Evolutionary conservation across 2,329 filamentous ascomycete species (phyloP).

Genomic region (Cladosporium oxysporum): DNA sequence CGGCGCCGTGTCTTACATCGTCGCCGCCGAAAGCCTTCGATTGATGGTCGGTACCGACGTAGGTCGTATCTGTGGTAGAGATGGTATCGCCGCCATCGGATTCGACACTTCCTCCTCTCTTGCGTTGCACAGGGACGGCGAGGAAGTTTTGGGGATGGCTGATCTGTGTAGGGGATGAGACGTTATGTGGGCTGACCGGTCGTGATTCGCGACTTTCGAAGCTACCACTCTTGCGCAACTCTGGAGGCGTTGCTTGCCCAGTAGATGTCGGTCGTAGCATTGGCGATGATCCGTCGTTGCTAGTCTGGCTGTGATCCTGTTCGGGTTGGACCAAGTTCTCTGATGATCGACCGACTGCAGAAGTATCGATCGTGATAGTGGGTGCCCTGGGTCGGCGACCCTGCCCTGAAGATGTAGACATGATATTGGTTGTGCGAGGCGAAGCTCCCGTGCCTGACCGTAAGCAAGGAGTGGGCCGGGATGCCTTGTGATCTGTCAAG

Average conservation of each 20-base stretch:
- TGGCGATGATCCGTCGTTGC: conserved; percentile 30
- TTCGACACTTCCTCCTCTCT: conserved; percentile 67
- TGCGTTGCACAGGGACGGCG: conserved; percentile 63
- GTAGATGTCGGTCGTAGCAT: conserved; percentile 16
- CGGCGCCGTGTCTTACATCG: conserved; percentile 34
- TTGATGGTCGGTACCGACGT: conserved; percentile 50
- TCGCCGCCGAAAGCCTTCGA: conserved; percentile 37
- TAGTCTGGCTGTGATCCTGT: conserved; percentile 12
- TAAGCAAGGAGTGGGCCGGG: not conserved
- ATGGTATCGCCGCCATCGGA: conserved; percentile 57
- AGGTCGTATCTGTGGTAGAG: conserved; percentile 64
- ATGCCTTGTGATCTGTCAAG: conserved; percentile 12
- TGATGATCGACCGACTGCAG: conserved; percentile 42
- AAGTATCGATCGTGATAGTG: conserved; percentile 56
- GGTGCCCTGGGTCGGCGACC: conserved; percentile 43
- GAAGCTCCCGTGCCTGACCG: not conserved
- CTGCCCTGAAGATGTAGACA: conserved; percentile 6
- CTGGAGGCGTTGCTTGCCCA: conserved; percentile 30
- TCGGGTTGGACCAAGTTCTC: conserved; percentile 21
- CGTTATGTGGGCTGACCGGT: conserved; percentile 67
- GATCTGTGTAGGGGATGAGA: conserved; percentile 63
- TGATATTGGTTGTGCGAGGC: not conserved
- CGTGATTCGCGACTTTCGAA: conserved; percentile 66
- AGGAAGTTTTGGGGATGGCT: conserved; percentile 60
- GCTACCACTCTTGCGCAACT: conserved; percentile 58